A percentile compares a stretch with the other conserved stretches of the same genome.
Conservation (phyloP, 352 stramenopile genomes). For the Pythium rhizo-oryzae region DNA sequence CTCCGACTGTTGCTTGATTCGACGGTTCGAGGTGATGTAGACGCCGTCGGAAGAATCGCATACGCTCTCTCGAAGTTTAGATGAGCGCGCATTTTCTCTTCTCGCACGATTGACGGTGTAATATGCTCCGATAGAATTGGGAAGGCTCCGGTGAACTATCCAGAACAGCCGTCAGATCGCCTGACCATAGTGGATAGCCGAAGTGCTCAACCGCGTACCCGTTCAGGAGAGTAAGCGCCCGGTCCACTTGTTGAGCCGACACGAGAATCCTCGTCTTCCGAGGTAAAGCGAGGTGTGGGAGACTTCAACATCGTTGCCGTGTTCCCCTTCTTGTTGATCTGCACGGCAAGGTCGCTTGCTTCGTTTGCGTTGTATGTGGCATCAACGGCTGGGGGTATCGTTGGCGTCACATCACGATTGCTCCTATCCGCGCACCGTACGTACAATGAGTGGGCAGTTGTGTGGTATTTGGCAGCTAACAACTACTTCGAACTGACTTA, state of each 20-base stretch:
- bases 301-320: slow-evolving; percentile 43
- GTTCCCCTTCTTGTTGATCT: slow-evolving; percentile 43
- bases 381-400: slow-evolving; percentile 38
- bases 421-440: slow-evolving; percentile 31
- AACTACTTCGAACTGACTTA: no score
- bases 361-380: slow-evolving; percentile 48
- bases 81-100: slow-evolving; percentile 19
- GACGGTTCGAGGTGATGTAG: not conserved
- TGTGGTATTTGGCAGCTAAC: no score
- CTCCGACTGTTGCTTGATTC: not conserved
- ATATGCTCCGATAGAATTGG: slow-evolving; percentile 37
- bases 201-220: slow-evolving; percentile 25
- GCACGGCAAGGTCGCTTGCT: slow-evolving; percentile 36
- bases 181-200: not conserved
- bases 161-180: not conserved
- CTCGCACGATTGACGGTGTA: slow-evolving; percentile 18
- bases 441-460: not conserved
- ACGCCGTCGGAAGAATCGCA: slow-evolving; percentile 21
- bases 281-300: slow-evolving; percentile 42
- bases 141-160: slow-evolving; percentile 55
- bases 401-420: slow-evolving; percentile 59
- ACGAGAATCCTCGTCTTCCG: not conserved
- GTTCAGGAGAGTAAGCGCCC: slow-evolving; percentile 49
- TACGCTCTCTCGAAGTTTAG: slow-evolving; percentile 24
- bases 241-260: slow-evolving; percentile 31